phyloP scores from a whole-genome alignment of 495 filamentous ascomycete genomes.

The Platismatia glauca region DNA sequence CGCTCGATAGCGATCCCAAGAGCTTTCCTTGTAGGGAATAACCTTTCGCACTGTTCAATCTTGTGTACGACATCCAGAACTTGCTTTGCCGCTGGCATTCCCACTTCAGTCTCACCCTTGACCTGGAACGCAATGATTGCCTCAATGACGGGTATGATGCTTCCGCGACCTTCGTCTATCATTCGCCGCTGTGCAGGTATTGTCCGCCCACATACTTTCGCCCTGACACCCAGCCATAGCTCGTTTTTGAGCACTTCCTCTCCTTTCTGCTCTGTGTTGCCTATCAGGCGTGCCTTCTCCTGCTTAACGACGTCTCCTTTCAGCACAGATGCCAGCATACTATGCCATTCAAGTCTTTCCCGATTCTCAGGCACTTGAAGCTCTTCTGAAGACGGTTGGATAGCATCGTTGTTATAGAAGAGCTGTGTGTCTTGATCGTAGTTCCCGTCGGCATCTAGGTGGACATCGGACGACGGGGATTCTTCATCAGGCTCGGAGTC shows the following conservation, averaged over 20 bases:
- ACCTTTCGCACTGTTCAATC: conserved; percentile 74
- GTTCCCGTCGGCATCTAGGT: conserved; percentile 62
- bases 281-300: conserved; percentile 91
- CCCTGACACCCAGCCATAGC: conserved; percentile 81
- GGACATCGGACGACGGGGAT: conserved; percentile 74
- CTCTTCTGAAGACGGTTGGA: conserved; percentile 81
- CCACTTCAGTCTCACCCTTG: conserved; percentile 84
- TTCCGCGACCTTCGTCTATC: conserved; percentile 67
- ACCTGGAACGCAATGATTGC: conserved; percentile 88
- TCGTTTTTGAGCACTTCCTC: conserved; percentile 68
- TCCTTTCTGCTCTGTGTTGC: conserved; percentile 64
- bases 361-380: conserved; percentile 79
- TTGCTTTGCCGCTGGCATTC: conserved; percentile 75
- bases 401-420: conserved; percentile 78
- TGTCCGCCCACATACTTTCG: conserved; percentile 72
- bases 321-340: conserved; percentile 89
- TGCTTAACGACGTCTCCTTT: conserved; percentile 96
- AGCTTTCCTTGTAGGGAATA: conserved; percentile 72
- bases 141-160: conserved; percentile 64
- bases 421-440: conserved; percentile 92
- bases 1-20: conserved; percentile 63
- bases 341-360: conserved; percentile 93
- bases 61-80: conserved; percentile 80
- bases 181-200: conserved; percentile 72
- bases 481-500: conserved; percentile 88